Evolutionary conservation across 805 yeast species (phyloP), one percentile per base, ranked within the genome.

Genomic region (Naumovozyma castellii): DNA sequence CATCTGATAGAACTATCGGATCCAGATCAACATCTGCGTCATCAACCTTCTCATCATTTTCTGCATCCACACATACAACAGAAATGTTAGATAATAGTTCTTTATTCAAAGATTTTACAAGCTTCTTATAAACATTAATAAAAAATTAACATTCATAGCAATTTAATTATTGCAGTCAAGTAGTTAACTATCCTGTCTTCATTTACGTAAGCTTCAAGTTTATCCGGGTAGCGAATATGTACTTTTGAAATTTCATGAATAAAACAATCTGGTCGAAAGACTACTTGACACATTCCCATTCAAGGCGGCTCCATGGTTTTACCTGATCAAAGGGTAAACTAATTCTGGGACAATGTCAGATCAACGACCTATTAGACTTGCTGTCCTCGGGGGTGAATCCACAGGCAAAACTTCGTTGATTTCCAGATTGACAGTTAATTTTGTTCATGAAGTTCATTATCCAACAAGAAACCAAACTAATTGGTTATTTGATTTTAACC

Each of bases 391-490:
- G 0, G 82, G 73, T 0, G 65, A 73, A 10, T 65, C 66, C 14
- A 68, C 74, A 0, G 86, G 86, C 9, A 79, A 79, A 51, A 72
- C 84, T 2, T 68, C 82, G 0, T 64, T 75, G 30, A 69, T 76
- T 10, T 69, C 76, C 39, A 62, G 71, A 36, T 48, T 78, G 13
- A 64, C 69, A 2, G 60, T 71, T 16, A 71, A 72, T 18, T 65
- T 66, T 18, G 76, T 71, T 40, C 67, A 76, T 37, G 87, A 80
- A 43, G 81, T 82, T 0, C 80, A 83, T 54, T 83, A 83, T 50
- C 94, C 92, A 4, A 83, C 90, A 3, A 65, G 72, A 34, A 72
- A 69, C 40, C 76, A 78, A 42, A 73, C 73, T 3, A 75, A 85
- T 18, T 65, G 76, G 41, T 54, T 81, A 31, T 68, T 78, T 43